Conservation (phyloP, 2,329 filamentous ascomycete genomes). For the Talaromyces sp. region DNA sequence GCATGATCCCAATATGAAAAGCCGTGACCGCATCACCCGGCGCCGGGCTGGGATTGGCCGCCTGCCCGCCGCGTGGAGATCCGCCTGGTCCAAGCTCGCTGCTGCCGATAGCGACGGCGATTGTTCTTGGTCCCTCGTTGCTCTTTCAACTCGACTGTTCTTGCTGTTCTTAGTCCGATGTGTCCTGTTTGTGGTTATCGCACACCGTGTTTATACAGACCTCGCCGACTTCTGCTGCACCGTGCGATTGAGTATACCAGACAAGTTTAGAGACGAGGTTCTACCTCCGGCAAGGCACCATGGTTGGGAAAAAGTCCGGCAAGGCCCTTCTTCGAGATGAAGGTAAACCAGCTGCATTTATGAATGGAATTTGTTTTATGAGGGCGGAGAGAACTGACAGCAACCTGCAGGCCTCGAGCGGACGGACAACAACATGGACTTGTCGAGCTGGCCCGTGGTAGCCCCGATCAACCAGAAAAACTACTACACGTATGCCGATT, state of each 20-base stretch:
- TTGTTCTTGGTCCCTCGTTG: not conserved
- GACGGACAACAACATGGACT: conserved; percentile 97
- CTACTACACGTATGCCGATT: conserved; percentile 76
- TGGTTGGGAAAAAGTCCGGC: conserved; percentile 64
- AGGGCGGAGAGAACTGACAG: conserved; percentile 4
- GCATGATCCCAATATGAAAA: not conserved
- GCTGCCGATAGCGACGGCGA: not conserved
- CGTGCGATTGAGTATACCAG: not conserved
- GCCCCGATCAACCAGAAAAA: conserved; percentile 98
- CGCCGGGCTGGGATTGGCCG: conserved; percentile 8
- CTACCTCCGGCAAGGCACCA: conserved; percentile 26
- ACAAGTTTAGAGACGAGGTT: not conserved
- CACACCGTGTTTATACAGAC: not conserved
- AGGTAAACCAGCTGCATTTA: conserved; percentile 26
- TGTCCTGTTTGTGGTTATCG: not conserved
- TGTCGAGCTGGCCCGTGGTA: conserved; percentile 89
- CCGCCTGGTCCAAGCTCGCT: conserved; percentile 22
- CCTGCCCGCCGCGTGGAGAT: conserved; percentile 14
- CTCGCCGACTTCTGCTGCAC: not conserved
- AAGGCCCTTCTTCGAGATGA: conserved; percentile 59
- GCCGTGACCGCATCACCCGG: conserved; percentile 10
- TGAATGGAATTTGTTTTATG: not conserved
- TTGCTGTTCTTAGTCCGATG: not conserved
- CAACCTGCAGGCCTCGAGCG: conserved; percentile 71
- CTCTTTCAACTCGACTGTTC: not conserved